These are phyloP conservation scores for Hypoxylon sp. DNA, from an alignment of 2,329 filamentous ascomycete species.

Conservation along the genomic window DNA sequence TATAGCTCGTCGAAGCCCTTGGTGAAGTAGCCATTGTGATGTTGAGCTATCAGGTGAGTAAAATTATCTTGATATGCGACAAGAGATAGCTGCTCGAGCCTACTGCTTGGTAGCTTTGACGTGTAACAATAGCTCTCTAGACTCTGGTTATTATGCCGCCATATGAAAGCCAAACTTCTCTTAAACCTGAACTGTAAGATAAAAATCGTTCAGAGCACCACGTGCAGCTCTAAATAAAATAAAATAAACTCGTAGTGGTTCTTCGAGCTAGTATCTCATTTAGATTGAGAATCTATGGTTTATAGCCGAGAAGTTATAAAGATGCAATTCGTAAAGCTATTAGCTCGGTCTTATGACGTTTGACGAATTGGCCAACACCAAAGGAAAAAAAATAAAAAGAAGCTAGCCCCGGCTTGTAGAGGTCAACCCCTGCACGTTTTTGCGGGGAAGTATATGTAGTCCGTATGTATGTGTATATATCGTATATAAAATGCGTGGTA, in stretches of 20 bases:
- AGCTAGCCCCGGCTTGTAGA: slow-evolving; percentile 21
- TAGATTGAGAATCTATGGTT: slow-evolving; percentile 2
- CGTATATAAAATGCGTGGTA: slow-evolving; percentile 1
- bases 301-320: slow-evolving; percentile 22
- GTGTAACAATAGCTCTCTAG: slow-evolving; percentile 20
- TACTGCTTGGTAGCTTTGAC: neutral
- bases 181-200: neutral
- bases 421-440: slow-evolving; percentile 21
- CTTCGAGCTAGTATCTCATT: neutral
- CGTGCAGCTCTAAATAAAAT: neutral
- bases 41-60: slow-evolving; percentile 1
- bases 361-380: slow-evolving; percentile 29
- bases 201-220: neutral
- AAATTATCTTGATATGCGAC: slow-evolving; percentile 11
- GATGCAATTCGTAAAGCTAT: slow-evolving; percentile 29
- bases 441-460: slow-evolving; percentile 29
- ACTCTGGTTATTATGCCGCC: slow-evolving; percentile 41
- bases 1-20: slow-evolving; percentile 46
- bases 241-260: neutral
- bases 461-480: slow-evolving; percentile 25
- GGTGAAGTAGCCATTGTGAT: slow-evolving; percentile 48
- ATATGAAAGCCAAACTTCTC: slow-evolving; percentile 19
- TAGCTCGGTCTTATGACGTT: slow-evolving; percentile 41
- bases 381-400: slow-evolving; percentile 29
- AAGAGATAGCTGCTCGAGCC: slow-evolving; percentile 12